phyloP scores from a whole-genome alignment of 208 protist genomes.

The Naegleria lovaniensis region DNA sequence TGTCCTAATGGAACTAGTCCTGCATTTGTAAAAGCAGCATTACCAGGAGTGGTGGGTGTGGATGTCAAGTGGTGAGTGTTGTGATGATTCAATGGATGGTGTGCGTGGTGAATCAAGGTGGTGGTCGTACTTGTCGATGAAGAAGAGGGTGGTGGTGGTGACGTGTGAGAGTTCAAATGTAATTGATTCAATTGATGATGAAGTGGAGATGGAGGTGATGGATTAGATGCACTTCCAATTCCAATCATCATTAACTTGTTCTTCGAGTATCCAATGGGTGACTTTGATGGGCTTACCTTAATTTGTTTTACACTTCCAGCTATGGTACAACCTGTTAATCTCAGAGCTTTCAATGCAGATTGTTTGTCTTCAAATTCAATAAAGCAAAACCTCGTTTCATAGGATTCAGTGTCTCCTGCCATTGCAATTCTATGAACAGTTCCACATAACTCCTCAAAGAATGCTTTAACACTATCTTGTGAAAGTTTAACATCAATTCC shows the following conservation, averaged over 20 bases:
- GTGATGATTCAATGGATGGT: too few species aligned
- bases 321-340: background rate
- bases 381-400: constrained; percentile 7
- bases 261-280: constrained; percentile 9
- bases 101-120: background rate
- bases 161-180: background rate
- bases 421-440: background rate
- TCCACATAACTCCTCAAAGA: background rate
- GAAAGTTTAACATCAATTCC: background rate
- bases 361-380: constrained; percentile 14
- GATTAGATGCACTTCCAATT: background rate
- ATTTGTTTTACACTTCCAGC: constrained; percentile 10
- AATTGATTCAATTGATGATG: background rate
- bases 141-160: background rate
- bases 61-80: background rate
- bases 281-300: background rate
- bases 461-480: background rate
- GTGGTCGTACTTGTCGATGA: background rate
- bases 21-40: background rate
- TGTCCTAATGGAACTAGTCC: too few species aligned
- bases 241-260: background rate
- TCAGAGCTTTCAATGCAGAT: background rate
- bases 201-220: background rate
- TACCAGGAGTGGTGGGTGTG: background rate
- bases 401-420: background rate